Base-by-base conservation (phyloP, 2,329 filamentous ascomycete genomes). In the Neofusicoccum parvum region DNA sequence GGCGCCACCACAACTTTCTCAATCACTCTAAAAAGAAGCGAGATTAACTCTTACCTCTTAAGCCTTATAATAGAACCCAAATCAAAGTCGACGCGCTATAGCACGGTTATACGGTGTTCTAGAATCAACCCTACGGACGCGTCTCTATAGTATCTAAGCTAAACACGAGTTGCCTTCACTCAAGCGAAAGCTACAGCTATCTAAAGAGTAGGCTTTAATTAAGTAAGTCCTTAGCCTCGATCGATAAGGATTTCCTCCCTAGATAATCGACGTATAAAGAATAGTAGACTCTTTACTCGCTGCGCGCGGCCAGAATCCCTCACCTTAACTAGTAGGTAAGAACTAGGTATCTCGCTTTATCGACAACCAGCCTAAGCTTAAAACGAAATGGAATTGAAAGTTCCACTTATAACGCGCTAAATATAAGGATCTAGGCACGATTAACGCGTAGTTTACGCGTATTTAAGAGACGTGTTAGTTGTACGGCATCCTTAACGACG, bases 301-400 rank as follows among this genome's bases (percentile, higher is more conserved):
- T 1, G 27, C 27, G 3, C 27, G 27, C 27, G 27, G 27, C 27
- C 3, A 32, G 1, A 2, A 32, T 32, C 27, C 27, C 3, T 3
- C 27, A 32, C 46, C 46, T 27, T 49, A 64, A 17, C 60, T 2
- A 41, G 54, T 67, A 1, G 46, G 67, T 46, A 64, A 69, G 56
- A 59, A 67, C 54, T 67, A 39, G 65, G 62, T 65, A 51, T 65
- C 49, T 20, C 62, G 54, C 51, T 69, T 67, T 63, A 62, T 67
- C 41, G 63, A 64, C 15, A 48, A n/a, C 32, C 32, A 66, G 64
- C 49, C 58, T 56, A 45, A 69, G 67, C 64, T 69, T 15, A n/a
- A 69, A 62, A 65, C 23, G 41, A 67, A 67, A 43, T 67, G 20
- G 59, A 66, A 56, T 60, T 62, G 63, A 10, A 50, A 49, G 20